Evolutionary conservation across 345 rosid species (phyloP).

Genomic region (Eucalyptus caleyi): DNA sequence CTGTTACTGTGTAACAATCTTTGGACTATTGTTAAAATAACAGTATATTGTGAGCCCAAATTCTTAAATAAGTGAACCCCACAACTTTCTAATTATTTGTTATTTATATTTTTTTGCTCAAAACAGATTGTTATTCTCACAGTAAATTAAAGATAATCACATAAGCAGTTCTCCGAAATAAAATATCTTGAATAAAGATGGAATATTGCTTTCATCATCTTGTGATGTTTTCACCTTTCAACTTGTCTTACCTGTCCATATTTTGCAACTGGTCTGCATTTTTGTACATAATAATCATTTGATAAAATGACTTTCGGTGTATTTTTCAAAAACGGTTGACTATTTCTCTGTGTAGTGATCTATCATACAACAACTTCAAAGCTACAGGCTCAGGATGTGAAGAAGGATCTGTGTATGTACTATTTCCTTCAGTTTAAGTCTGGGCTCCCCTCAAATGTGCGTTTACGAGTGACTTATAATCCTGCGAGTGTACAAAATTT

Average conservation of each 20-base stretch:
- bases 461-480: neutral
- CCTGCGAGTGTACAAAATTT: neutral
- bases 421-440: neutral
- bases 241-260: neutral
- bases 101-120: no score
- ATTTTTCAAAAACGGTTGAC: no score
- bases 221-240: neutral
- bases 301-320: no score
- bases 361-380: constrained; percentile 23
- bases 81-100: no score
- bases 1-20: no score
- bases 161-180: no score
- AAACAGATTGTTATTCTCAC: no score
- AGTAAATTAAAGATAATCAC: no score
- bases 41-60: no score
- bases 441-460: neutral
- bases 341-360: constrained; percentile 6
- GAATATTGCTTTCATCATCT: neutral
- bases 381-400: neutral
- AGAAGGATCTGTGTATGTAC: neutral
- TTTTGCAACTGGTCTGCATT: neutral
- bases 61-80: no score
- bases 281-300: neutral
- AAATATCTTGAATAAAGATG: neutral
- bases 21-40: no score